Evolutionary conservation across 441 rosid genomes (phyloP).

Genomic region (Arabidopsis lyrata): DNA sequence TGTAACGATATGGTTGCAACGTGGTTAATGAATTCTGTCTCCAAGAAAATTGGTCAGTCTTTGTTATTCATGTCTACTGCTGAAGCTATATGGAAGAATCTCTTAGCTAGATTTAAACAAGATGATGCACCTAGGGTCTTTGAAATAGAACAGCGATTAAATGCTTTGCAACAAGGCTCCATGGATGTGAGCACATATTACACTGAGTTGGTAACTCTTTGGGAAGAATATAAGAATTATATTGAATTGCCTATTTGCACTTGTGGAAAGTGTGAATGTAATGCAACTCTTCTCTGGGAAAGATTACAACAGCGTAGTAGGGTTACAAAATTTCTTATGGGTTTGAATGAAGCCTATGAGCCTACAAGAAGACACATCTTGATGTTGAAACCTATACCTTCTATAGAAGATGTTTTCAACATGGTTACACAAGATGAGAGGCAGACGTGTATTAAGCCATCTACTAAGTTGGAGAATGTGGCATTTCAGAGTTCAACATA

Average conservation of each 20-base stretch:
- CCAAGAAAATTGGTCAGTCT: background rate
- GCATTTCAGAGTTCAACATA: background rate
- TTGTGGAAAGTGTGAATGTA: background rate
- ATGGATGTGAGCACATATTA: background rate
- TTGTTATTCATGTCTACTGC: background rate
- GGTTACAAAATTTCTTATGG: background rate
- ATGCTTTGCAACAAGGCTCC: background rate
- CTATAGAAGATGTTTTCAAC: background rate
- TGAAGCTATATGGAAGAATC: rapidly evolving
- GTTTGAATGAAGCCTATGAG: background rate
- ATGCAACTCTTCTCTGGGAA: background rate
- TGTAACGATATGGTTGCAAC: background rate
- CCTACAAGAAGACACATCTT: background rate
- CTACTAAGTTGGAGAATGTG: rapidly evolving
- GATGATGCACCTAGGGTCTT: background rate
- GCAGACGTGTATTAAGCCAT: rapidly evolving
- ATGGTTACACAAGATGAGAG: background rate
- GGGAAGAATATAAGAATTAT: background rate
- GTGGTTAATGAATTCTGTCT: background rate
- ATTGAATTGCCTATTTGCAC: background rate
- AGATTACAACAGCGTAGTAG: background rate
- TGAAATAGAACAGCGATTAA: background rate
- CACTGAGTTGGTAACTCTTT: rapidly evolving
- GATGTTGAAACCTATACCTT: background rate
- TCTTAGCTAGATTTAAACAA: background rate